phyloP scores from a whole-genome alignment of 371 early-diverging fungal species.

The Dinochytrium kinnereticum region DNA sequence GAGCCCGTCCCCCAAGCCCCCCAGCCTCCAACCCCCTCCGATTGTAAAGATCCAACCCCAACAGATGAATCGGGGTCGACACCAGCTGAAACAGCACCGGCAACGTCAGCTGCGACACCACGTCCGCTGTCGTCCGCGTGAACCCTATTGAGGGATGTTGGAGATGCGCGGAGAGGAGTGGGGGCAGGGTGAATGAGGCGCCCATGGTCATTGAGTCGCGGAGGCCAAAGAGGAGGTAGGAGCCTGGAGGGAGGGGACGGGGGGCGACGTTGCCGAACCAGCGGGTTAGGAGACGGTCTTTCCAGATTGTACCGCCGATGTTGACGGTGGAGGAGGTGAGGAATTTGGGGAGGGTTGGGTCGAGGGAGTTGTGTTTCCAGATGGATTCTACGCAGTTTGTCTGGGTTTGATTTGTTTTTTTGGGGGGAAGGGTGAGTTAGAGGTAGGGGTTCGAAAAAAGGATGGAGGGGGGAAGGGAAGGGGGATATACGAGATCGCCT shows the following conservation, averaged over 20 bases:
- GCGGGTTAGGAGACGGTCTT: constrained; percentile 65
- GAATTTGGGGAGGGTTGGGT: constrained; percentile 56
- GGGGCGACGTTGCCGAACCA: constrained; percentile 56
- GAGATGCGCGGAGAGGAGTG: constrained; percentile 26
- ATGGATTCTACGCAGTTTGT: constrained; percentile 62
- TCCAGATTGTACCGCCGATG: constrained; percentile 59
- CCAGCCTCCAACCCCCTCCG: neutral
- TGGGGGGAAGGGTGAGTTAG: neutral
- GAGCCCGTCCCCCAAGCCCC: neutral
- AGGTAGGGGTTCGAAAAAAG: neutral
- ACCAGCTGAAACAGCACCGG: constrained; percentile 63
- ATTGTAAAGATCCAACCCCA: constrained; percentile 34
- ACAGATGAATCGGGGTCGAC: constrained; percentile 34
- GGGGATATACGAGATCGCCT: no score
- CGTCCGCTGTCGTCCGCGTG: constrained; percentile 43
- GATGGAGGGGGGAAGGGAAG: no score
- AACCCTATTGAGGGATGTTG: neutral
- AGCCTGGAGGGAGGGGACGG: constrained; percentile 54
- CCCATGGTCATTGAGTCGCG: constrained; percentile 70
- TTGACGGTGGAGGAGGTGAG: constrained; percentile 60
- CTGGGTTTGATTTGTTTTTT: constrained; percentile 16
- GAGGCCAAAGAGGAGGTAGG: constrained; percentile 61
- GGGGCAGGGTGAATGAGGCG: constrained; percentile 72
- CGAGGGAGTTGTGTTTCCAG: constrained; percentile 40
- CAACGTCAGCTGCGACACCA: constrained; percentile 56